Base-by-base conservation (phyloP, 352 stramenopile genomes). In the Elongisporangium anandrum region DNA sequence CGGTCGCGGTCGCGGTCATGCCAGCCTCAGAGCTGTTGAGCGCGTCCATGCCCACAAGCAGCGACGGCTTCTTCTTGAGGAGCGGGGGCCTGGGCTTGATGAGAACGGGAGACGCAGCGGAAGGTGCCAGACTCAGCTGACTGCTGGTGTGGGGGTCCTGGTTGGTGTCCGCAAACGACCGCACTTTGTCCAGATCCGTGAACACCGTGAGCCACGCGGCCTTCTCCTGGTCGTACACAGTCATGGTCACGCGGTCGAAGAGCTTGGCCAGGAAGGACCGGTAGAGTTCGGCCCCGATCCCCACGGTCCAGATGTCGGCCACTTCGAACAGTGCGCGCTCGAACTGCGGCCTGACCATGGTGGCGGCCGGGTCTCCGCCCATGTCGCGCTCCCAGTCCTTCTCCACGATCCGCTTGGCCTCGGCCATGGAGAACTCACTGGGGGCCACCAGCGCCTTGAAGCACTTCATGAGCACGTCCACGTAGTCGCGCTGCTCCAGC, bases 401-500 rank as follows among this genome's bases (percentile, higher is more conserved):
- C 60, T 88, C 83, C 26, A 91, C 83, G 52, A 93, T 90, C n/a
- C 66, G 70, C 21, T 73, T 60, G 2, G 83, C 83, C 61, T 93
- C 83, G 0, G 64, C 73, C 49, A 93, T 78, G 1, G 83, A 87
- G 55, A 93, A 91, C 66, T 85, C 83, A 20, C 73, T 82, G 0
- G 83, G 83, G 4, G 77, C 38, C 20, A 91, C 83, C 22, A 93
- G 62, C 5, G 83, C 83, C 66, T 93, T 93, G 73, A 82, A 93
- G 24, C 90, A 81, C 59, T 93, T 93, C 56, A 89, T 75, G 60
- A 93, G 91, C 22, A 93, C 81, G 52, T 91, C 79, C 4, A 88
- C 58, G 57, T 91, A 93, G 57, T 93, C 81, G 8, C 64, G 65
- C 34, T 76, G 52, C 7, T 75, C 59, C 58, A 93, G 81, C 20